Percentiles rank a stretch among this genome's conserved stretches.
These are phyloP conservation scores for Monosporozyma aerobia DNA, from an alignment of 805 yeast species.

Conservation along the genomic window DNA sequence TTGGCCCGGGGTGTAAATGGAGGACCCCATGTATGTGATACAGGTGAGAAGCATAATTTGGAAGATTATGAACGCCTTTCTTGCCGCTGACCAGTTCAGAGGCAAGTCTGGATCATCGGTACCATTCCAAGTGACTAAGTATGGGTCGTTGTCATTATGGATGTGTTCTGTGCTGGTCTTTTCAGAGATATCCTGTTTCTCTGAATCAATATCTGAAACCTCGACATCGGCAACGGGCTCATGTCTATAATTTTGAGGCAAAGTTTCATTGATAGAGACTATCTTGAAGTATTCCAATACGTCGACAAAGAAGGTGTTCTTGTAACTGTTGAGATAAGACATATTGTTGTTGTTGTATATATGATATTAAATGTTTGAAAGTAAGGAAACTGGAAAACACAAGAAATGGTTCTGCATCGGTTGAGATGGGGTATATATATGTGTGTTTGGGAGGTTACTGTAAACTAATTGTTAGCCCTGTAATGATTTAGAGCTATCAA, in stretches of 20 bases:
- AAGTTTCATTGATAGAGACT: slow-evolving; percentile 9
- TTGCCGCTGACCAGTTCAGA: slow-evolving; percentile 41
- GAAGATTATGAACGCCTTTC: slow-evolving; percentile 32
- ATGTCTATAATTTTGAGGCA: slow-evolving; percentile 1
- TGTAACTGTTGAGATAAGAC: slow-evolving; percentile 1
- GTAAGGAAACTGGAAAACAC: not conserved
- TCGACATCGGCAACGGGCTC: slow-evolving; percentile 1
- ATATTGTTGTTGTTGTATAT: not conserved
- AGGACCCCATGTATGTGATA: slow-evolving; percentile 48
- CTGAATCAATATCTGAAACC: not conserved
- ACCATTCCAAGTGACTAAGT: slow-evolving; percentile 20
- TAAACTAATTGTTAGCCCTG: too few relatives aligned
- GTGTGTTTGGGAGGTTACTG: not conserved
- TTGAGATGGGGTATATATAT: not conserved
- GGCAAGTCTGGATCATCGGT: slow-evolving; percentile 48
- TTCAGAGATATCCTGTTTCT: not conserved
- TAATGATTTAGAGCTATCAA: too few relatives aligned
- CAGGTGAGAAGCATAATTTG: slow-evolving; percentile 40
- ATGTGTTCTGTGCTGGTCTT: not conserved
- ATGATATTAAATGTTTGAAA: not conserved
- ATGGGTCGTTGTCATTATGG: slow-evolving; percentile 17
- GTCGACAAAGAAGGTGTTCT: slow-evolving; percentile 20
- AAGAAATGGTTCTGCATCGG: not conserved
- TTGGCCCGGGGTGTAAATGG: slow-evolving; percentile 46
- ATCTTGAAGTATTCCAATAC: slow-evolving; percentile 14